phyloP scores from a whole-genome alignment of 1,284 basidiomycete genomes.

The Fistulinella cinereoalba region DNA sequence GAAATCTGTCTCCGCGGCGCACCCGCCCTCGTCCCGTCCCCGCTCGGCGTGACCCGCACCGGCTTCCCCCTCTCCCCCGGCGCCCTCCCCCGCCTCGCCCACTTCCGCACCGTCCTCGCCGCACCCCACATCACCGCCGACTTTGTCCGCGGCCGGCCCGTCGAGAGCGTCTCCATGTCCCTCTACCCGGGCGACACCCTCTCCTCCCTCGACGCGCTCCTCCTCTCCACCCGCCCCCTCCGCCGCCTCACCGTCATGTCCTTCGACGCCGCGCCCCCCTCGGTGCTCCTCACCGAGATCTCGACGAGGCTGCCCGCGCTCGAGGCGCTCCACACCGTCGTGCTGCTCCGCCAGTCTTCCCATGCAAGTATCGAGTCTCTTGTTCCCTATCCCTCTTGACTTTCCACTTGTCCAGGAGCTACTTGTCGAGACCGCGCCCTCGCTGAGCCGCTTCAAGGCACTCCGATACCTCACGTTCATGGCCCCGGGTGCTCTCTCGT shows the following conservation, averaged over 20 bases:
- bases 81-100: conserved; percentile 47
- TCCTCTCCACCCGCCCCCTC: conserved; percentile 39
- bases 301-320: conserved; percentile 45
- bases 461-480: conserved; percentile 44
- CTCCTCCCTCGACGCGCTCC: conserved; percentile 44
- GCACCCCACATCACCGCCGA: conserved; percentile 43
- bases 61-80: conserved; percentile 38
- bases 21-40: conserved; percentile 25
- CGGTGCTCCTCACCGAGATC: conserved; percentile 45
- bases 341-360: conserved; percentile 45
- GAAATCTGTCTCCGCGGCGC: conserved; percentile 57
- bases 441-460: conserved; percentile 32
- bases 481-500: conserved; percentile 27
- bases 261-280: conserved; percentile 45
- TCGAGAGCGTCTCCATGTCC: conserved; percentile 52
- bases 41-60: background rate
- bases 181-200: conserved; percentile 42
- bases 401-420: conserved; percentile 24
- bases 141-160: conserved; percentile 48
- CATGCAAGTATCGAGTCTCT: conserved; percentile 34
- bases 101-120: conserved; percentile 55
- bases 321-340: conserved; percentile 56
- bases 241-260: conserved; percentile 55
- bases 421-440: conserved; percentile 27
- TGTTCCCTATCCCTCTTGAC: background rate